Conservation (phyloP, 352 stramenopile species). For the Pythium pectinolyticum region DNA sequence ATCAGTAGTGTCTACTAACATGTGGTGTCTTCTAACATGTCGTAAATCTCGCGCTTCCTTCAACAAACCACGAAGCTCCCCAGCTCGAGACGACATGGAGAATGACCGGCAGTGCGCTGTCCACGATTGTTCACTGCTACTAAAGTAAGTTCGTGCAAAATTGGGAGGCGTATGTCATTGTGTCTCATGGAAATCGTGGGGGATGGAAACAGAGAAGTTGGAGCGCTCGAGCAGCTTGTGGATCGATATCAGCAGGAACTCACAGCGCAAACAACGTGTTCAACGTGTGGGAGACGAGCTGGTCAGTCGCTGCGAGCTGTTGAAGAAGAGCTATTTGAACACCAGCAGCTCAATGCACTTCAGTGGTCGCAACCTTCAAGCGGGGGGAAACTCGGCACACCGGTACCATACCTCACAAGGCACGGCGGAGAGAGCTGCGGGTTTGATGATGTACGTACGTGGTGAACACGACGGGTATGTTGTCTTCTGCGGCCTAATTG, state of each 20-base stretch:
- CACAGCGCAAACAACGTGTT: background rate
- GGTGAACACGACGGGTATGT: too few species aligned
- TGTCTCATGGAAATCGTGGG: background rate
- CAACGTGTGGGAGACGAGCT: background rate
- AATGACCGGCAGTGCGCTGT: background rate
- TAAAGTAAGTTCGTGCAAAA: background rate
- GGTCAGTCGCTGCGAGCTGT: conserved; percentile 11
- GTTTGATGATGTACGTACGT: conserved; percentile 41
- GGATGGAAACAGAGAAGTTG: conserved; percentile 43
- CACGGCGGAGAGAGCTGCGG: conserved; percentile 32
- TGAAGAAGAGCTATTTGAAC: conserved; percentile 59
- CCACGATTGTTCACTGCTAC: background rate
- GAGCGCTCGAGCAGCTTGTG: conserved; percentile 58
- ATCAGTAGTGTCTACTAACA: conserved; percentile 18
- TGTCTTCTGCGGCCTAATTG: background rate
- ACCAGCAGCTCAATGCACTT: conserved; percentile 42
- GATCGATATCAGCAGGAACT: conserved; percentile 64
- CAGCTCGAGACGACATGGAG: background rate
- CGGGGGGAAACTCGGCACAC: conserved; percentile 8
- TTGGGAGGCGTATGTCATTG: background rate
- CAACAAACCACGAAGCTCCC: background rate
- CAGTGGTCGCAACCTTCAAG: conserved; percentile 23
- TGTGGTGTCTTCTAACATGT: too few species aligned
- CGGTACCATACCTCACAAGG: conserved; percentile 31
- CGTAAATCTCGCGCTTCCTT: too few species aligned